Base-by-base conservation (phyloP, 2,329 filamentous ascomycete genomes). In the Chaetoscypha palmicola region DNA sequence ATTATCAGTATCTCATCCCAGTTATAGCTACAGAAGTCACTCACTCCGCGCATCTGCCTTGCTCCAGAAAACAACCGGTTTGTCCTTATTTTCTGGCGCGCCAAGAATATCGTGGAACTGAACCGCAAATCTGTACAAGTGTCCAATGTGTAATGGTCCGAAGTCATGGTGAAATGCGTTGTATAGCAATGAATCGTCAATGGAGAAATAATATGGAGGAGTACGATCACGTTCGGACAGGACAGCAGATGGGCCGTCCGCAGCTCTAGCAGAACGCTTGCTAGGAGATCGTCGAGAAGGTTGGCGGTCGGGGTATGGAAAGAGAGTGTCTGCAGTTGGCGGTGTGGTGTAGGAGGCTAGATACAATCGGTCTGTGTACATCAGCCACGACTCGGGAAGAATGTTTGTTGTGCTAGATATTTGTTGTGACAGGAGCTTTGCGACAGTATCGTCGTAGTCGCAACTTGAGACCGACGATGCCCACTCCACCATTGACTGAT, bases 121-220 rank as follows among this genome's bases (percentile, higher is more conserved):
- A 42, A 97, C 86, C 3, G 92, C 91, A 65, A 97, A 98, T 51
- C 92, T 80, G 72, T 97, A 98, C 31, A 98, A 72, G 64, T 98
- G 92, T 20, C 92, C 92, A 56, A 98, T 94, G 70, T 98, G 92
- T 47, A 98, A 73, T 59, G 92, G 92, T 58, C 92, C 92, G 65
- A 98, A 98, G 68, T 98, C 92, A 60, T 94, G 90, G 68, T 97
- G 90, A 68, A 98, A 98, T 23, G 91, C 90, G 66, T 98, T 98
- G 74, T 98, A 98, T 36, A 95, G 76, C 34, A 98, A 80, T 31
- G 74, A 83, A 62, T 94, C 87, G 63, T 98, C 92, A 55, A 97
- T 82, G 39, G 88, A 91, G 67, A 98, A 98, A 70, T 97, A 98
- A 63, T 86, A 90, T 1, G 92, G 92, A 43, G 81, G 69, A 54